Evolutionary conservation across 106 monocot genomes (phyloP).

Genomic region (Cymbidium sinense): DNA sequence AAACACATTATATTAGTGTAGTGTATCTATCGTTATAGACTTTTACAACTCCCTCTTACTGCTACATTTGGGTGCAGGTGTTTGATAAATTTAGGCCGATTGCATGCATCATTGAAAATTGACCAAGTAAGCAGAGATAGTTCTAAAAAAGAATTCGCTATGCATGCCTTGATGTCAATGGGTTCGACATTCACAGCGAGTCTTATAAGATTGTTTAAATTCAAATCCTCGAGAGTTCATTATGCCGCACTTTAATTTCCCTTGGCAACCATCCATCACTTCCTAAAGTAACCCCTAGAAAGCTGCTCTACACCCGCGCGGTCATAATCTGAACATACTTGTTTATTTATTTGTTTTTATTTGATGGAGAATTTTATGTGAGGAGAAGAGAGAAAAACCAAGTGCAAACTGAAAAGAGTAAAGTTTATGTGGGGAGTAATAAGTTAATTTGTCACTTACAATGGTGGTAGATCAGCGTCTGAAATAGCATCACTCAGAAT

Average conservation of each 20-base stretch:
- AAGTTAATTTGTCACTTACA: conserved; percentile 27
- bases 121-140: too few relatives aligned
- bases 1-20: too few relatives aligned
- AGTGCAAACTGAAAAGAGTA: not conserved
- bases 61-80: too few relatives aligned
- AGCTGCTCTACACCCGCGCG: not conserved
- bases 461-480: conserved; percentile 52
- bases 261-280: not conserved
- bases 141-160: too few relatives aligned
- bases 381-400: not conserved
- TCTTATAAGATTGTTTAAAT: too few relatives aligned
- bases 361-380: not conserved
- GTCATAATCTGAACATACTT: not conserved
- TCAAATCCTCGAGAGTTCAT: too few relatives aligned
- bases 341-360: not conserved
- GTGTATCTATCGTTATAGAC: too few relatives aligned
- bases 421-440: not conserved
- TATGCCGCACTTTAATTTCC: not conserved
- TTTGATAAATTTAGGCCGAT: too few relatives aligned
- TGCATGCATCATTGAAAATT: too few relatives aligned
- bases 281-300: not conserved
- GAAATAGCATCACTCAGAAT: conserved; percentile 51
- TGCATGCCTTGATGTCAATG: too few relatives aligned
- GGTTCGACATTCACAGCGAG: too few relatives aligned
- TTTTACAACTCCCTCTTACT: too few relatives aligned